Evolutionary conservation across 1,284 basidiomycete genomes (phyloP).

Genomic region (Puccinia hordei): DNA sequence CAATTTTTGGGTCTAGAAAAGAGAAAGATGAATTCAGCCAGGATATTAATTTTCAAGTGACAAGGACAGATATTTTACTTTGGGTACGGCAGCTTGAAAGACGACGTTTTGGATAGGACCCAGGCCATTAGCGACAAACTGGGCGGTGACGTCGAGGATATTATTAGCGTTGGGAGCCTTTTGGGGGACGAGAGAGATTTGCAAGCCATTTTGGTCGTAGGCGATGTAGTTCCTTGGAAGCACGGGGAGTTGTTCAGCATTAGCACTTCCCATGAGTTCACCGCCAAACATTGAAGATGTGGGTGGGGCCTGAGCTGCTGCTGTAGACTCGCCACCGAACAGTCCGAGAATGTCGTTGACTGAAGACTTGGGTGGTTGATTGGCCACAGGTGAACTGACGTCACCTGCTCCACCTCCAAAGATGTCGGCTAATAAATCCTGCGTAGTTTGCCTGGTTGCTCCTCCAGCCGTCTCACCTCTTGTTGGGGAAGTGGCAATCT

Average conservation of each 20-base stretch:
- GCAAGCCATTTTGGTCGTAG: conserved; percentile 86
- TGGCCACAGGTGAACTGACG: conserved; percentile 61
- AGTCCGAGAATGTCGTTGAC: conserved; percentile 90
- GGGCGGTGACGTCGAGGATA: conserved; percentile 82
- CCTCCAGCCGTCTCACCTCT: conserved; percentile 54
- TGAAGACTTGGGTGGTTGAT: conserved; percentile 64
- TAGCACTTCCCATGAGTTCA: conserved; percentile 28
- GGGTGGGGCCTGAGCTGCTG: conserved; percentile 59
- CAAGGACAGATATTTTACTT: conserved; percentile 64
- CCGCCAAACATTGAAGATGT: conserved; percentile 50
- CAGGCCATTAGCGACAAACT: conserved; percentile 73
- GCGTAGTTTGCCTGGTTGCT: conserved; percentile 69
- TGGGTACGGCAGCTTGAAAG: conserved; percentile 98
- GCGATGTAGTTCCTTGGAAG: conserved; percentile 71
- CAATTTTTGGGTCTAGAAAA: conserved; percentile 81
- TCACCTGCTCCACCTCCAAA: conserved; percentile 67
- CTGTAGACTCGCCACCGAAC: conserved; percentile 67
- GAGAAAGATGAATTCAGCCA: background rate
- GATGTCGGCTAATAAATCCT: conserved; percentile 89
- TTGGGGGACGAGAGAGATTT: conserved; percentile 85
- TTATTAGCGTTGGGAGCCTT: conserved; percentile 76
- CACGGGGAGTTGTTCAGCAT: conserved; percentile 25
- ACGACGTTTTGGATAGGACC: conserved; percentile 69
- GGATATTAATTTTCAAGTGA: background rate
- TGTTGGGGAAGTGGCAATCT: conserved; percentile 62